Evolutionary conservation across 345 rosid species (phyloP), one percentile per base, ranked within the genome.

Genomic region (Chamaenerion angustifolium): DNA sequence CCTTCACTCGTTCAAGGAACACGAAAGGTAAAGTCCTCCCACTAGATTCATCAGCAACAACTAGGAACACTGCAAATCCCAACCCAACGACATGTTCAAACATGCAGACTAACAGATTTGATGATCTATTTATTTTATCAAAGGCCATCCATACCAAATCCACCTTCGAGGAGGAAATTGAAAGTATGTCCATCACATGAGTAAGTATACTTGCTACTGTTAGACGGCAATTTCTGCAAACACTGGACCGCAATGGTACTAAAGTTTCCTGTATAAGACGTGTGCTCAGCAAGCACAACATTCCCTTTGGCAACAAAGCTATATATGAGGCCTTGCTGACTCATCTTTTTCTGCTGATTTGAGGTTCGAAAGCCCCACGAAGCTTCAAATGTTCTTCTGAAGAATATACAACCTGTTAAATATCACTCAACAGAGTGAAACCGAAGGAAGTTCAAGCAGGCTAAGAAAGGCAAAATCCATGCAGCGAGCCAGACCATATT

Each of bases 241-340:
- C 99, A 92, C 40, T 92, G 99, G 63, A 92, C 94, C 43, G 96
- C 99, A 49, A 92, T 68, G 66, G 99, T 88, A 74, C 99, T 88
- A 52, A 92, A 92, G 72, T 92, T 92, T 48, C 99, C 99, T 0
- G 96, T 73, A 69, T 77, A 92, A 2, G 88, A 66, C 3, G 99
- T 92, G 68, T 92, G 96, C 68, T 92, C 99, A 0, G 99, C 99
- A 55, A 92, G 43, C 55, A 92, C 96, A 35, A 93, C 85, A 5
- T 80, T 88, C 56, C 99, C 99, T 64, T 82, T 93, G 0, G 96
- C 88, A 56, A 85, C 96, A 61, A 93, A 93, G 77, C 96, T 82
- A 61, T 93, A 93, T 54, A 93, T 93, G 77, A 93, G 76, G 35
- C 99, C 96, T 66, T 75, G 79, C 64, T 71, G 94, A 73, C 58